phyloP scores from a whole-genome alignment of 306 rosid species.

The Acacia confusa region DNA sequence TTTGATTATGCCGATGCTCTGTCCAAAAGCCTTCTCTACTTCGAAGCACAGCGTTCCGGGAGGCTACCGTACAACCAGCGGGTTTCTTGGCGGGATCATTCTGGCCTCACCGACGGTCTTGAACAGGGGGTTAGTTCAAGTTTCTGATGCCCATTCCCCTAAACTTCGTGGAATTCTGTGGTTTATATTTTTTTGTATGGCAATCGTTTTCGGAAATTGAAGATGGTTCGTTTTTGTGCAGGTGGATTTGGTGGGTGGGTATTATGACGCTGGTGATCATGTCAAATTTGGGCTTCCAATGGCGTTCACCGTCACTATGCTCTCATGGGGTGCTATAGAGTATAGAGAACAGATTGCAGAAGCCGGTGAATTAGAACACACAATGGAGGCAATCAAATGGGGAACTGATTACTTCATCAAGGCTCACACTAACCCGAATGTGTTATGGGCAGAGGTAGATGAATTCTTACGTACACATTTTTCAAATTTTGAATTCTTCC shows the following conservation, averaged over 20 bases:
- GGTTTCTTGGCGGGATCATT: background rate
- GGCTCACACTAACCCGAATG: background rate
- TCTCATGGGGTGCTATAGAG: background rate
- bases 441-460: background rate
- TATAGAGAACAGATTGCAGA: background rate
- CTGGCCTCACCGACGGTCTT: background rate
- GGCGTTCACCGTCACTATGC: background rate
- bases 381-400: background rate
- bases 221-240: background rate
- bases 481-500: background rate
- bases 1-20: background rate
- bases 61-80: background rate
- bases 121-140: background rate
- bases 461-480: background rate
- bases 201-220: background rate
- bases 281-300: background rate
- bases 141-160: background rate
- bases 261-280: background rate
- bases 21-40: background rate
- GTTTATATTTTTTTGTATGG: background rate
- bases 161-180: background rate
- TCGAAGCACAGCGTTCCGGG: background rate
- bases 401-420: background rate
- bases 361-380: background rate
- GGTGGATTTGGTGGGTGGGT: background rate